Conservation (phyloP, 1,284 basidiomycete species). For the Naganishia sp. region DNA sequence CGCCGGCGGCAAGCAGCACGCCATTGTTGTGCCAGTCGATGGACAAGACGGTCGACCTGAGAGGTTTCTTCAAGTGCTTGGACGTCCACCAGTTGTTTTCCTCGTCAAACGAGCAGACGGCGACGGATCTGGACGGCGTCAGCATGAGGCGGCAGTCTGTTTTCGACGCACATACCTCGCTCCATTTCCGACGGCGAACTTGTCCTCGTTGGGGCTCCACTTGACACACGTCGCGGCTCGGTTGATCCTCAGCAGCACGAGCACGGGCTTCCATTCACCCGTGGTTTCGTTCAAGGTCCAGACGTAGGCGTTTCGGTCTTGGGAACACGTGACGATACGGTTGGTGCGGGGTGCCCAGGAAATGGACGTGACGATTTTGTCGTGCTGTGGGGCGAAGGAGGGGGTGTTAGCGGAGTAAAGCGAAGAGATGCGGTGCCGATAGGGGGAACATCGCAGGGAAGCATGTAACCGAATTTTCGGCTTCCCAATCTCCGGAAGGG, state of each 20-base stretch:
- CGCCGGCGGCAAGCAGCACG: constrained; percentile 89
- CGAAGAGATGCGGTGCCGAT: background rate
- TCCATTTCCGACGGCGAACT: constrained; percentile 97
- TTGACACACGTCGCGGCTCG: constrained; percentile 91
- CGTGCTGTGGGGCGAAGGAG: constrained; percentile 67
- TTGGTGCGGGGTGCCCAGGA: constrained; percentile 98
- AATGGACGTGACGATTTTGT: constrained; percentile 96
- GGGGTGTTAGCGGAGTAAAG: background rate
- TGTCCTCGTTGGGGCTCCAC: constrained; percentile 97
- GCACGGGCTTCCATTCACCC: constrained; percentile 88
- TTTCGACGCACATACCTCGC: constrained; percentile 64
- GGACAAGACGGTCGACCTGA: constrained; percentile 86
- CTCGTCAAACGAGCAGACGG: constrained; percentile 89
- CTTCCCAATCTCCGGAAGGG: too few species aligned
- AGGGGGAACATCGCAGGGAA: background rate
- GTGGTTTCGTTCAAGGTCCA: constrained; percentile 82
- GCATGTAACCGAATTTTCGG: background rate
- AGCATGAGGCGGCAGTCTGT: background rate
- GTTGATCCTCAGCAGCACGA: constrained; percentile 94
- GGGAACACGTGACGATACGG: constrained; percentile 95
- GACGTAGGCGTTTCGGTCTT: constrained; percentile 98
- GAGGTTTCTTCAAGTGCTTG: constrained; percentile 95
- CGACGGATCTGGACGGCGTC: constrained; percentile 67
- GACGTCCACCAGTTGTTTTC: constrained; percentile 99
- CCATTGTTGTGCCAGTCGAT: constrained; percentile 99